These are phyloP conservation scores for Macadamia integrifolia DNA, from an alignment of 164 flowering plant species.

Conservation along the genomic window DNA sequence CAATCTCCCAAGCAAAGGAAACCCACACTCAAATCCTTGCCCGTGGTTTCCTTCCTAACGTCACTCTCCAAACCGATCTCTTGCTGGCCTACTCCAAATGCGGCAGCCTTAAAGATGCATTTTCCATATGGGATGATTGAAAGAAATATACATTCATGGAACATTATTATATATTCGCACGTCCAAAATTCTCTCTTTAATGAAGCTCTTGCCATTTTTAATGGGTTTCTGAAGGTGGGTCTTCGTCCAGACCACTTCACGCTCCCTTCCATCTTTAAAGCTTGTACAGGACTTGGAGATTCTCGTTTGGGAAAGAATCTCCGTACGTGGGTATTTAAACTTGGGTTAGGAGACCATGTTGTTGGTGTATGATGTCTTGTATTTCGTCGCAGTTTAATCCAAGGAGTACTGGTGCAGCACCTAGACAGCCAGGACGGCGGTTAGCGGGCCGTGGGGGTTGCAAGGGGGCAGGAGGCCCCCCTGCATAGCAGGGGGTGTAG, in stretches of 20 bases:
- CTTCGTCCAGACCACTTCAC: constrained; percentile 47
- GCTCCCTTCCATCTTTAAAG: constrained; percentile 39
- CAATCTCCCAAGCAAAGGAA: constrained; percentile 33
- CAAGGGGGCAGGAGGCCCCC: too few relatives aligned
- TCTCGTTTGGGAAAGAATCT: constrained; percentile 22
- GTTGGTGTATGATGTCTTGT: too few relatives aligned
- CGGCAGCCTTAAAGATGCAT: constrained; percentile 28
- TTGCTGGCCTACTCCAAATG: constrained; percentile 35
- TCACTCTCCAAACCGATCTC: constrained; percentile 50
- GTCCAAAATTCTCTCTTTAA: constrained; percentile 20
- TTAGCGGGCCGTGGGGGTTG: too few relatives aligned
- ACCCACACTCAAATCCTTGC: constrained; percentile 34
- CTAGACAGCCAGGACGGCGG: too few relatives aligned
- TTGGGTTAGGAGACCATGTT: constrained; percentile 30
- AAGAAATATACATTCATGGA: constrained; percentile 55
- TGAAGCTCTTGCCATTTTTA: constrained; percentile 27
- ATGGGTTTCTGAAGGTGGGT: constrained; percentile 26
- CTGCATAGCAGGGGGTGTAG: too few relatives aligned
- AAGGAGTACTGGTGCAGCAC: too few relatives aligned
- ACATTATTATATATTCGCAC: constrained; percentile 41
- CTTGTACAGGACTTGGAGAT: constrained; percentile 28
- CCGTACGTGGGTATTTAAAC: constrained; percentile 35
- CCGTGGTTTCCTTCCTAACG: constrained; percentile 26
- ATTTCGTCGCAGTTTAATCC: too few relatives aligned
- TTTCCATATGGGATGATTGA: constrained; percentile 32